phyloP scores from a whole-genome alignment of 2,329 filamentous ascomycete species.

The Diaporthe citriasiana region DNA sequence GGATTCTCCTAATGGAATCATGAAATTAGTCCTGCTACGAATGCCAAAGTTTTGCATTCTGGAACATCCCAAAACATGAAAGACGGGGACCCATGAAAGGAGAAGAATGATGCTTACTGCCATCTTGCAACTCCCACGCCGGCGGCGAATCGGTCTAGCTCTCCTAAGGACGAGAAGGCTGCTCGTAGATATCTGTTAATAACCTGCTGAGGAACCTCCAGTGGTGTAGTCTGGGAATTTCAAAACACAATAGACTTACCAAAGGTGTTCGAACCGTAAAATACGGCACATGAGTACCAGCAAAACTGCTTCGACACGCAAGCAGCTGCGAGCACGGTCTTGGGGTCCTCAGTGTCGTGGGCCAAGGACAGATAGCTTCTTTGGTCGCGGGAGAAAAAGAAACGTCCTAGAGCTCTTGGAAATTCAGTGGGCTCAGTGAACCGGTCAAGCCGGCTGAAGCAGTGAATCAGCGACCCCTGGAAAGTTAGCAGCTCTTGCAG shows the following conservation, averaged over 20 bases:
- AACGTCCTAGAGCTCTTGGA: neutral
- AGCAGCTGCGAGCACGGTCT: constrained; percentile 3
- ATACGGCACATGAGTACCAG: constrained; percentile 17
- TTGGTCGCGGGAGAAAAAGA: constrained; percentile 19
- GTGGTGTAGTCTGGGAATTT: no score
- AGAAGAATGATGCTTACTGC: no score
- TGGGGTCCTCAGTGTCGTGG: constrained; percentile 4
- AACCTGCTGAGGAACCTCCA: no score
- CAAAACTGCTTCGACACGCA: neutral
- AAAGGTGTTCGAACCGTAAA: constrained; percentile 31
- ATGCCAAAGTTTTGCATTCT: no score
- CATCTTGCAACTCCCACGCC: neutral
- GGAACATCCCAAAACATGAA: no score
- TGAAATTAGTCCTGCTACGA: no score
- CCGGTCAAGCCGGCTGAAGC: constrained; percentile 29
- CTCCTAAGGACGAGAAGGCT: constrained; percentile 18
- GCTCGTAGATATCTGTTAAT: no score
- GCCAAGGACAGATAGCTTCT: neutral
- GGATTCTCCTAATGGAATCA: no score
- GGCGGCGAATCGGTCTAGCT: constrained; percentile 27
- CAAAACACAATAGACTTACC: no score
- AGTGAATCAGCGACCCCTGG: constrained; percentile 22
- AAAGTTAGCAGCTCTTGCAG: constrained; percentile 23
- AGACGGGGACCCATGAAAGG: no score
- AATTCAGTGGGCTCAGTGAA: neutral